Base-by-base conservation (phyloP, 1,284 basidiomycete species). In the Neonothopanus nambi region DNA sequence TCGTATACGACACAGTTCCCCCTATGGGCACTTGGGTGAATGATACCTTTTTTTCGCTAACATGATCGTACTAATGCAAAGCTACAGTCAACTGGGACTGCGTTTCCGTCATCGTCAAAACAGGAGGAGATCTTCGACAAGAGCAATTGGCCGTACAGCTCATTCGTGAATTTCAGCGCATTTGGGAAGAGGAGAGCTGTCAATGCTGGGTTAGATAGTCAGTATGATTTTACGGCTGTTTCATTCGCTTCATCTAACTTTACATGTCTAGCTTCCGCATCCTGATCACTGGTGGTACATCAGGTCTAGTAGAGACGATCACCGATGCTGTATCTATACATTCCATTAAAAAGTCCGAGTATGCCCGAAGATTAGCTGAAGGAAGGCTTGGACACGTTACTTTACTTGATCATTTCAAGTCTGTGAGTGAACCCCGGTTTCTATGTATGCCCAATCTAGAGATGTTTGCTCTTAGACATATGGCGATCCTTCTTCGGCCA, bases 261-360 rank as follows among this genome's bases (percentile, higher is more conserved):
- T 21, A 3, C n/a, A 36, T 36, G 41, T 48, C 17, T 49, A 84
- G 82, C 60, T 84, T 85, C 66, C 86, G 93, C 5, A 99, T 99
- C 56, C 74, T 98, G 48, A 97, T 98, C 59, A 98, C 95, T 1
- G 94, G 94, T 20, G 93, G 92, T 57, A 85, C 84, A 8, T 97
- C 95, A 17, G 97, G 96, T 9, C 72, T 99, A 50, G 93, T 96
- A 6, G 93, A 96, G 72, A 96, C 94, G 0, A 95, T 96, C 58
- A 96, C 93, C 5, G 97, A 99, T 63, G 92, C 96, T 1, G 93
- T 99, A 2, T 98, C 95, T 12, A 93, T 99, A 62, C 97, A 99
- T 69, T 98, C 96, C 8, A 97, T 99, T 71, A 99, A 99, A 78
- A 99, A 99, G 73, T 91, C 94, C 3, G 95, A 98, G 65, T 99